phyloP scores from a whole-genome alignment of 352 stramenopile genomes.

The Phytophthora meadii region DNA sequence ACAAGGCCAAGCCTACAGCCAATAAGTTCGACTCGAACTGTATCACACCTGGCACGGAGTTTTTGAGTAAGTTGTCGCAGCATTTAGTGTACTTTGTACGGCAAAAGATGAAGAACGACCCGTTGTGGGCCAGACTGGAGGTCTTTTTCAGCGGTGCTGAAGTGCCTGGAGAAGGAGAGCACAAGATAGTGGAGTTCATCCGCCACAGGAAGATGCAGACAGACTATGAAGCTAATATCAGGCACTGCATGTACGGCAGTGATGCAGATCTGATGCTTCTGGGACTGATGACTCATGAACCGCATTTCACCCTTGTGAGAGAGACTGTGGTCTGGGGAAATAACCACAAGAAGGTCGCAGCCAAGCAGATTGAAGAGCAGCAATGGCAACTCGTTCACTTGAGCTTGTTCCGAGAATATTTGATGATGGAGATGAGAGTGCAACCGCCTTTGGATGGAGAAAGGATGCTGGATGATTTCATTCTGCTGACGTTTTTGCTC shows the following conservation, averaged over 20 bases:
- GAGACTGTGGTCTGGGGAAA: slow-evolving; percentile 98
- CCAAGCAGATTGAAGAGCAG: slow-evolving; percentile 94
- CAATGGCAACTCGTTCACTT: slow-evolving; percentile 98
- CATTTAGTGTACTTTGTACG: slow-evolving; percentile 93
- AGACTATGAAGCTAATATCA: slow-evolving; percentile 94
- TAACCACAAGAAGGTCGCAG: slow-evolving; percentile 57
- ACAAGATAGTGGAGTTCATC: slow-evolving; percentile 99
- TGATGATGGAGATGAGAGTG: slow-evolving; percentile 96
- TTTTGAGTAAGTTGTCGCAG: slow-evolving; percentile 95
- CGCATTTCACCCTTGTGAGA: slow-evolving; percentile 97
- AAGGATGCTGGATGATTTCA: slow-evolving; percentile 99
- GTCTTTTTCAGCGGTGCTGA: slow-evolving; percentile 98
- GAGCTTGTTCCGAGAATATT: slow-evolving; percentile 97
- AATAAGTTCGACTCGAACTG: slow-evolving; percentile 99
- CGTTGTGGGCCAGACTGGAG: slow-evolving; percentile 95
- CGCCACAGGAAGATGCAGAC: slow-evolving; percentile 91
- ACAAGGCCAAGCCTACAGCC: slow-evolving; percentile 24
- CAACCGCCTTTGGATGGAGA: slow-evolving; percentile 79
- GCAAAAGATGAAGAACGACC: slow-evolving; percentile 97
- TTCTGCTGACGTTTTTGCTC: slow-evolving; percentile 99
- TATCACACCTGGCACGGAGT: slow-evolving; percentile 99
- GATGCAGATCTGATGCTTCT: slow-evolving; percentile 99
- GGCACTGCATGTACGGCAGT: slow-evolving; percentile 99
- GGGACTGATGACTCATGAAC: slow-evolving; percentile 97
- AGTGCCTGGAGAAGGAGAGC: slow-evolving; percentile 98